A percentile compares a stretch with the other conserved stretches of the same genome.
Conservation (phyloP, 768 basidiomycete genomes). For the Jaapia argillacea region DNA sequence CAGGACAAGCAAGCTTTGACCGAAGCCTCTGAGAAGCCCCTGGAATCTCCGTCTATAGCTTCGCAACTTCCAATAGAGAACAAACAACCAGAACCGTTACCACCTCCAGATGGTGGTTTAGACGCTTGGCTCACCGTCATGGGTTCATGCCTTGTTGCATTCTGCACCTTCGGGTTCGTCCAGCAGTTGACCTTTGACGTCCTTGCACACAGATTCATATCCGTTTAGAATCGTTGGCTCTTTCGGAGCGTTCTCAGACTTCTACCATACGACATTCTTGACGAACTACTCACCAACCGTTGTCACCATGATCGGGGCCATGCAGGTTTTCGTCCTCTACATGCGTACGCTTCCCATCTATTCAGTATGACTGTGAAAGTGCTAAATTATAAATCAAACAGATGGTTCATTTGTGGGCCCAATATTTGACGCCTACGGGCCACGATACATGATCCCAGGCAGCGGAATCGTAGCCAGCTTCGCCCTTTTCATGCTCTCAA, state of each 20-base stretch:
- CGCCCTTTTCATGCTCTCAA: constrained; percentile 16
- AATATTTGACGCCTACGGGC: constrained; percentile 14
- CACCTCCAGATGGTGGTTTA: constrained; percentile 15
- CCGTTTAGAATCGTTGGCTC: constrained; percentile 16
- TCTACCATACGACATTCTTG: constrained; percentile 18
- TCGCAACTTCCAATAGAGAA: no score
- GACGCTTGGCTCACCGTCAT: constrained; percentile 15
- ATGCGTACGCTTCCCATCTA: constrained; percentile 2
- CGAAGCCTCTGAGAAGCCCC: no score
- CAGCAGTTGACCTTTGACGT: neutral
- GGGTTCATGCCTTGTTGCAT: constrained; percentile 8
- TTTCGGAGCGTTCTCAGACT: constrained; percentile 26
- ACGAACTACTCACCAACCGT: constrained; percentile 18
- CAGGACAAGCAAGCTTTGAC: no score
- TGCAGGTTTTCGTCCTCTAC: constrained; percentile 19
- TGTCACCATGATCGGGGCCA: constrained; percentile 20
- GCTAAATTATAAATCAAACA: no score
- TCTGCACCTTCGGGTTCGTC: constrained; percentile 14
- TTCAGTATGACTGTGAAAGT: constrained; percentile 2
- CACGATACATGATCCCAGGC: constrained; percentile 14
- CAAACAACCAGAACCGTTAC: no score
- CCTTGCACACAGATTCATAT: neutral
- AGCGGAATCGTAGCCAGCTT: constrained; percentile 15
- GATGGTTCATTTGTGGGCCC: constrained; percentile 14
- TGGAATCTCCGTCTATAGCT: no score